A percentile compares a stretch with the other conserved stretches of the same genome.
Evolutionary conservation across 2,329 filamentous ascomycete genomes (phyloP).

Genomic region (Delphinella strobiligena): DNA sequence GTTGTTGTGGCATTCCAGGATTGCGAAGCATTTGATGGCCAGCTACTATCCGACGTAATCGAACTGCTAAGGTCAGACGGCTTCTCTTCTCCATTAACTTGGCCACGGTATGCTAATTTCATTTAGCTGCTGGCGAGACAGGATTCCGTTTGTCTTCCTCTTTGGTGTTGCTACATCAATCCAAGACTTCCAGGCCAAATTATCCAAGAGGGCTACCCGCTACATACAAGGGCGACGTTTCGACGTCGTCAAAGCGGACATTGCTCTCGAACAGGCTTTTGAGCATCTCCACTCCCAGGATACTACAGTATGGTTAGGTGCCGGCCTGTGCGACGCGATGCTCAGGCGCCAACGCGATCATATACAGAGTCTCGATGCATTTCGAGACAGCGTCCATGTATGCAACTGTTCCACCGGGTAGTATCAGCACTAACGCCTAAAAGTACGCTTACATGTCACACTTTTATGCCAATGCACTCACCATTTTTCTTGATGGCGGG

Average conservation of each 20-base stretch:
- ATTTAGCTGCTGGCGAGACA: slow-evolving; percentile 53
- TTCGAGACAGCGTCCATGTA: slow-evolving; percentile 59
- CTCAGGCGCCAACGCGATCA: slow-evolving; percentile 66
- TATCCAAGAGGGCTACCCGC: slow-evolving; percentile 56
- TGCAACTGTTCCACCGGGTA: slow-evolving; percentile 13
- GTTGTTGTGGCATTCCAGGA: slow-evolving; percentile 68
- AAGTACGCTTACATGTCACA: slow-evolving; percentile 80
- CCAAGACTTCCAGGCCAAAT: slow-evolving; percentile 63
- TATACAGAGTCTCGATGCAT: slow-evolving; percentile 61
- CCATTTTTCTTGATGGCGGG: slow-evolving; percentile 42
- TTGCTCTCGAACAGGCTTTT: slow-evolving; percentile 63
- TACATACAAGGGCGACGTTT: slow-evolving; percentile 61
- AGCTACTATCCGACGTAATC: slow-evolving; percentile 59
- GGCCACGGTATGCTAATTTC: slow-evolving; percentile 14
- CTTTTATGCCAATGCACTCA: slow-evolving; percentile 68
- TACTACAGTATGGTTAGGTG: slow-evolving; percentile 50
- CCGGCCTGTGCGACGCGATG: slow-evolving; percentile 48
- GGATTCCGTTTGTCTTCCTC: slow-evolving; percentile 64
- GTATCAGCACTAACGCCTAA: slow-evolving; percentile 14
- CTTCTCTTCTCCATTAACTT: not conserved
- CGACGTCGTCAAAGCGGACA: slow-evolving; percentile 60
- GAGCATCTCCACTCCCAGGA: slow-evolving; percentile 49
- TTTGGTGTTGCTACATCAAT: slow-evolving; percentile 75
- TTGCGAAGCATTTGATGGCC: slow-evolving; percentile 67
- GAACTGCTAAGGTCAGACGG: slow-evolving; percentile 50